These are phyloP conservation scores for Spinacia oleracea DNA, from an alignment of 179 eudicot species.

Conservation along the genomic window DNA sequence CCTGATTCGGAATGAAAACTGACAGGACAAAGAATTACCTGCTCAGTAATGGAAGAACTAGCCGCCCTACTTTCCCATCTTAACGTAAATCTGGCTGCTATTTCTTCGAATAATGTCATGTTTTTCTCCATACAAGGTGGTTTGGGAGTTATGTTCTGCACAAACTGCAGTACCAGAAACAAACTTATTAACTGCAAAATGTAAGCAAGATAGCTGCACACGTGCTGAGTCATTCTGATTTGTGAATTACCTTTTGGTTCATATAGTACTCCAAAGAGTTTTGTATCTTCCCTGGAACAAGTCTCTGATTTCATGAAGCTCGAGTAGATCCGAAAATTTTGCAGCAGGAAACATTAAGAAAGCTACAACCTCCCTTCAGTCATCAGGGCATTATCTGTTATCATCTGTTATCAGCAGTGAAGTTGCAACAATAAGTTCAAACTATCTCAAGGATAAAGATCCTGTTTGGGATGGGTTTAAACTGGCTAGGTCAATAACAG, in stretches of 20 bases:
- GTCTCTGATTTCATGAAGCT: slow-evolving; percentile 86
- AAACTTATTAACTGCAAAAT: slow-evolving; percentile 32
- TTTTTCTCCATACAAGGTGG: slow-evolving; percentile 64
- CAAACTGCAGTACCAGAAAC: slow-evolving; percentile 51
- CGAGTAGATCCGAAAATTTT: slow-evolving; percentile 93
- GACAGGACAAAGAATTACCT: slow-evolving; percentile 39
- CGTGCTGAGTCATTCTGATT: neutral
- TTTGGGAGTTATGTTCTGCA: slow-evolving; percentile 58
- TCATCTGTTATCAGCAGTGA: slow-evolving; percentile 19
- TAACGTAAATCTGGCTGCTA: slow-evolving; percentile 71
- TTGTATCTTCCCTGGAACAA: slow-evolving; percentile 77
- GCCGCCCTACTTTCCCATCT: slow-evolving; percentile 77
- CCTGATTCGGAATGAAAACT: neutral
- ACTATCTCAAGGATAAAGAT: slow-evolving; percentile 36
- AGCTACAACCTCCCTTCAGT: slow-evolving; percentile 85
- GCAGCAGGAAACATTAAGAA: slow-evolving; percentile 97
- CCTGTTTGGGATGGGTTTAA: slow-evolving; percentile 52
- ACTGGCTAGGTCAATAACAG: slow-evolving; percentile 56
- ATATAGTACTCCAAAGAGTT: slow-evolving; percentile 68
- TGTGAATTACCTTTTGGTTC: slow-evolving; percentile 58
- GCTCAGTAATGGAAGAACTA: slow-evolving; percentile 37
- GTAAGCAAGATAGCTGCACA: neutral
- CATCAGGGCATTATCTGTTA: slow-evolving; percentile 95
- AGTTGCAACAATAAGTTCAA: slow-evolving; percentile 7
- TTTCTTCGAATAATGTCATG: slow-evolving; percentile 69